A percentile compares a stretch with the other conserved stretches of the same genome.
Conservation (phyloP, 139 green algal genomes). For the Eudorina sp. region DNA sequence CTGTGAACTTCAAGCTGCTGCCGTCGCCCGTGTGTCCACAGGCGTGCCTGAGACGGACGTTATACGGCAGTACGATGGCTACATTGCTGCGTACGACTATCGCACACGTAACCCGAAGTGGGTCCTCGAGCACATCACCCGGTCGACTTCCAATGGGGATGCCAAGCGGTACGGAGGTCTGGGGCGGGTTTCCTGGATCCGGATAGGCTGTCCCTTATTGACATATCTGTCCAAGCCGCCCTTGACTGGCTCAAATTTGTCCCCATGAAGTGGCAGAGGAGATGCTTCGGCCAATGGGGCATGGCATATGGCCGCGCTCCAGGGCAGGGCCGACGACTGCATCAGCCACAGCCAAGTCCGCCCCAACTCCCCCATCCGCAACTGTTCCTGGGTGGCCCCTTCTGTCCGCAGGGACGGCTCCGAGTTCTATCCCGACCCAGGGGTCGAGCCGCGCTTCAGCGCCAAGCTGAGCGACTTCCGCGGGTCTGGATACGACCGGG, state of each 20-base stretch:
- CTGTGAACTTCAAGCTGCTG: too few species aligned
- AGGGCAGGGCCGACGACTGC: neutral
- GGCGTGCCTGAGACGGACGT: conserved; percentile 57
- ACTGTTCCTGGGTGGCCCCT: neutral
- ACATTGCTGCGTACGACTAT: conserved; percentile 75
- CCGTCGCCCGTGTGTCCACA: neutral
- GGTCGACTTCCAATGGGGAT: conserved; percentile 49
- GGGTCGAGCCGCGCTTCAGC: conserved; percentile 78
- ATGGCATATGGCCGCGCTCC: neutral
- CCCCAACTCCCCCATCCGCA: neutral
- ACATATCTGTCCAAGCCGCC: neutral
- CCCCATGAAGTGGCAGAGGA: neutral
- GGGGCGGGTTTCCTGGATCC: neutral
- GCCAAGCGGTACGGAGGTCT: conserved; percentile 60
- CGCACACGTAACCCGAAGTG: conserved; percentile 84
- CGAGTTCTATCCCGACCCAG: conserved; percentile 80
- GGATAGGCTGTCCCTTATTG: too few species aligned
- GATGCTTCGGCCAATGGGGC: neutral
- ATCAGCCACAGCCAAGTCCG: neutral
- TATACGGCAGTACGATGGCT: conserved; percentile 70
- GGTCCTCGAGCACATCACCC: conserved; percentile 82
- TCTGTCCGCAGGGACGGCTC: conserved; percentile 18
- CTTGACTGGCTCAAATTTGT: neutral
- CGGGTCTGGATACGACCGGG: conserved; percentile 89
- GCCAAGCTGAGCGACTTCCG: conserved; percentile 82